These are phyloP conservation scores for Chaetomium fimeti DNA, from an alignment of 495 filamentous ascomycete genomes.

Conservation along the genomic window DNA sequence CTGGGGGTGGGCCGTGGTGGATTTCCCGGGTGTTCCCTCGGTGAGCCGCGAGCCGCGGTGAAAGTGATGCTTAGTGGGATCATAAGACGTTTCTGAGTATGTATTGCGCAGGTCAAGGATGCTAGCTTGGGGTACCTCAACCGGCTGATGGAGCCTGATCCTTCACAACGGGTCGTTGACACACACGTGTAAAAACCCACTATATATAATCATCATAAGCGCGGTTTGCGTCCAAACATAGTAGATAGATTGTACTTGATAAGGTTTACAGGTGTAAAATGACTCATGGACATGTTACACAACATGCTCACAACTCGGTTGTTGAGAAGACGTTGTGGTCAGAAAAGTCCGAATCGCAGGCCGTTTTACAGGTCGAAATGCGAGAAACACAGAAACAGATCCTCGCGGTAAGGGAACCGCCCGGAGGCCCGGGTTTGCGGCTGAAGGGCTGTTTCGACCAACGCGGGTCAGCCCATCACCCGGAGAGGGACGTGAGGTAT, in stretches of 20 bases:
- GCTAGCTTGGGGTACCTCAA: background rate
- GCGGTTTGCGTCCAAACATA: background rate
- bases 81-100: background rate
- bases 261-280: no score
- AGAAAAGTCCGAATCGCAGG: background rate
- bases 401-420: background rate
- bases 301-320: no score
- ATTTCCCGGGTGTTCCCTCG: background rate
- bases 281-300: no score
- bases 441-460: background rate
- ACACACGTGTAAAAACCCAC: slow-evolving; percentile 5
- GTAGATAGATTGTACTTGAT: no score
- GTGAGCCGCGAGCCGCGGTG: background rate
- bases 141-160: background rate
- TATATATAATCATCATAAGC: background rate
- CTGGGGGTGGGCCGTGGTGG: background rate
- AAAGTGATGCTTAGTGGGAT: background rate
- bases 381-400: background rate
- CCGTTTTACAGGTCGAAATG: background rate
- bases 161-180: background rate
- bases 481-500: no score
- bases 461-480: background rate
- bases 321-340: no score
- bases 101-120: background rate
- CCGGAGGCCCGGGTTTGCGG: background rate